Evolutionary conservation across 1,284 basidiomycete genomes (phyloP), one percentile per base, ranked within the genome.

Genomic region (Porodaedalea pini): DNA sequence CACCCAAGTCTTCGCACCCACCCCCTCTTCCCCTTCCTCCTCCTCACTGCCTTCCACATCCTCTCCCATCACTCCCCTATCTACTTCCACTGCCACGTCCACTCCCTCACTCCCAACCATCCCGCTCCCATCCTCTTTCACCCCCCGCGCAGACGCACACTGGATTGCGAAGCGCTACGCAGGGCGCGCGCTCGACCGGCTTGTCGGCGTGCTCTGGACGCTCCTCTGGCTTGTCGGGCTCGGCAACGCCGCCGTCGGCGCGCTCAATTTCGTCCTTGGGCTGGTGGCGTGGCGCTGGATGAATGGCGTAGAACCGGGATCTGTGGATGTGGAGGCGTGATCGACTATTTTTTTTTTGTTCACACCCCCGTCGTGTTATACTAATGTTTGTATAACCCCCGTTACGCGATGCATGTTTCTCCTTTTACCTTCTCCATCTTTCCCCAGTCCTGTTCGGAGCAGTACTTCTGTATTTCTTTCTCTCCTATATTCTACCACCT

Each of bases 191-290:
- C 71, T 92, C 52, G 93, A 92, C 67, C 81, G 90, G 45, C 60
- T 86, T 43, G 70, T 94, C 54, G 92, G 92, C 3, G 77, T 83
- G 59, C 66, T 78, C 21, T 94, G 92, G 92, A 88, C 82, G 76
- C 49, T 86, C 11, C 70, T 93, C 56, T 78, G 84, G 45, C 61
- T 89, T 31, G 68, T 90, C 15, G 92, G 93, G n/a, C 83, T 87
- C 10, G 91, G 91, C 47, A 86, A 84, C 29, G 75, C 78, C 1
- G 68, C 75, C 15, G 66, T 90, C 54, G 89, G 89, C 0, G 60
- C 87, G 36, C 81, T 85, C 62, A 90, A 90, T 66, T 82, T 86
- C 63, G 59, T 86, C 39, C 65, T 90, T 25, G 80, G 82, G n/a
- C 63, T 82, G 19, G 74, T 75, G 13, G 78, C 79, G 29, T 83